phyloP scores from a whole-genome alignment of 1,284 basidiomycete genomes.

The Amylostereum areolatum region DNA sequence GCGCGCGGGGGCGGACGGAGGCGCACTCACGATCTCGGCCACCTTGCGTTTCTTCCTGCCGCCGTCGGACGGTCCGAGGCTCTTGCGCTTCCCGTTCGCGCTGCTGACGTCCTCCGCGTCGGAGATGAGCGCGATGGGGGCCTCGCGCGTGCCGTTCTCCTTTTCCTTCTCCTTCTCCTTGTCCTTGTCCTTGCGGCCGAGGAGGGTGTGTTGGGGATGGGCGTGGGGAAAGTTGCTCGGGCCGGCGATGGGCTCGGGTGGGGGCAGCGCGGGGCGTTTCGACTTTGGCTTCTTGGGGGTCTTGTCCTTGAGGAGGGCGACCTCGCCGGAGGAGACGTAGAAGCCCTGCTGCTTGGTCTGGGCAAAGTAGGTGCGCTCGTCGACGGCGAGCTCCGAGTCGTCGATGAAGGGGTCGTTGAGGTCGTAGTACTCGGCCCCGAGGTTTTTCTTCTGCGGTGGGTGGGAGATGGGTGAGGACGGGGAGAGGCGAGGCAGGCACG shows the following conservation, averaged over 20 bases:
- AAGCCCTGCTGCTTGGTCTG: constrained; percentile 93
- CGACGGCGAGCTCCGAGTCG: constrained; percentile 88
- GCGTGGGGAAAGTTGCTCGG: constrained; percentile 19
- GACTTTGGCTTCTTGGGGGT: constrained; percentile 59
- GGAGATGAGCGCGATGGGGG: constrained; percentile 45
- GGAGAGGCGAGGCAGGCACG: constrained; percentile 4
- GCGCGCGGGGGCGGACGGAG: too few species aligned
- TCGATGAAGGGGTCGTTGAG: constrained; percentile 93
- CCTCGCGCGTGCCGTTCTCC: constrained; percentile 40
- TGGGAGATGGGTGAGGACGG: not conserved
- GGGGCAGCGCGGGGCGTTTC: constrained; percentile 29
- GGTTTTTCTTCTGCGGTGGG: constrained; percentile 45
- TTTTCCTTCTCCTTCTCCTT: constrained; percentile 8
- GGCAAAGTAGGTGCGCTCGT: constrained; percentile 88
- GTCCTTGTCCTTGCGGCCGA: constrained; percentile 8
- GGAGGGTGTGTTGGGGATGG: constrained; percentile 14
- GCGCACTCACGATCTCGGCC: constrained; percentile 42
- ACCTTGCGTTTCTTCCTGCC: constrained; percentile 60
- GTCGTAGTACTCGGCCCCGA: constrained; percentile 78
- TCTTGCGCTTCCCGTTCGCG: constrained; percentile 24
- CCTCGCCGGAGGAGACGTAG: constrained; percentile 84
- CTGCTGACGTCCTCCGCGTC: constrained; percentile 27
- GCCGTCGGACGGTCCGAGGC: constrained; percentile 10
- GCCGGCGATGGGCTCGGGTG: constrained; percentile 24
- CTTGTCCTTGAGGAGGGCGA: constrained; percentile 80